Base-by-base conservation (phyloP, 2,329 filamentous ascomycete genomes). In the Pseudogymnoascus sp. region DNA sequence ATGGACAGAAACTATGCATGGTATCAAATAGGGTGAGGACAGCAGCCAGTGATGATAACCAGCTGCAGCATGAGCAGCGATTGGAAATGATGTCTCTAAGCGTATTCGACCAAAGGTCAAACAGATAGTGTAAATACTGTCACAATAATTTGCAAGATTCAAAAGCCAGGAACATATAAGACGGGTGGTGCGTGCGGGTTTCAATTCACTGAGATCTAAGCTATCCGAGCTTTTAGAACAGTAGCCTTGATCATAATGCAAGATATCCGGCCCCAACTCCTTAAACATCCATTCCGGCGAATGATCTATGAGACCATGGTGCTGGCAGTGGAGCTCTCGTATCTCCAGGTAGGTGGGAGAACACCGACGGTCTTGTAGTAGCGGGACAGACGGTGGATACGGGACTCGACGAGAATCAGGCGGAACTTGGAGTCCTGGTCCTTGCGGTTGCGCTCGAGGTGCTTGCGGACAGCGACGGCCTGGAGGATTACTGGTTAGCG, bases 341-440 rank as follows among this genome's bases (percentile, higher is more conserved):
- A 97, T 84, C 91, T 93, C 93, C 93, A 97, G 83, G 91, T 97
- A 73, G 93, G 93, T 76, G 93, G 85, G 68, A 88, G 83, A 75
- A 88, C 84, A 78, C 85, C 86, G 76, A 87, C 93, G 79, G 92
- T 93, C 90, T 97, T 97, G 91, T 97, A 99, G 90, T 97, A 97
- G 74, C 95, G 90, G 78, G 92, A 95, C 73, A 99, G 90, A 84
- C 95, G 93, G 90, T 99, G 95, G 82, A 99, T 97, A 82, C 96
- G 91, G 79, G 95, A 97, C 87, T 99, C 95, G 82, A 99, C 96
- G 74, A 99, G 90, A 93, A 99, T 99, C 72, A 99, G 91, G 78
- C 95, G 93, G 91, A 99, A 99, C 87, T 99, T 99, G 86, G 89
- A 91, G 86, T 99, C 95, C 86, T 92, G 96, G 87, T 99, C 95